Conservation (phyloP, 2,329 filamentous ascomycete genomes). For the Shiraia bambusicola region DNA sequence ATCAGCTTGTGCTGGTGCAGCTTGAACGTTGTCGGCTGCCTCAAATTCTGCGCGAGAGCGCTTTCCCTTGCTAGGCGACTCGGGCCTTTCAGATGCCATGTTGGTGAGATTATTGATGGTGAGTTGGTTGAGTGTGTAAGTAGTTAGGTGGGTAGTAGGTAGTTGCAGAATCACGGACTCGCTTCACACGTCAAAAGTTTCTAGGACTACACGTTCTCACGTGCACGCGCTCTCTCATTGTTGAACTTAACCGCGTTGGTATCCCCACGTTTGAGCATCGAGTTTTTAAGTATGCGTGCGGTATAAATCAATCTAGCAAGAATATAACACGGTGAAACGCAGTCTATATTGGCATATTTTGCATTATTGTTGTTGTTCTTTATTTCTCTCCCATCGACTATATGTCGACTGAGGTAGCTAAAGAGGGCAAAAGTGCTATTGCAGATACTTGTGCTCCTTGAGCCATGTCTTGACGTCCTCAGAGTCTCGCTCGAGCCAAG, state of each 20-base stretch:
- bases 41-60: constrained; percentile 32
- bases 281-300: no score
- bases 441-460: constrained; percentile 64
- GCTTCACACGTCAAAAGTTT: constrained; percentile 10
- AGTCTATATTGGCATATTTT: neutral
- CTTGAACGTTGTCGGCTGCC: constrained; percentile 12
- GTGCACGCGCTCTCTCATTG: constrained; percentile 7
- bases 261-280: no score
- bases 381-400: constrained; percentile 1
- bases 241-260: no score
- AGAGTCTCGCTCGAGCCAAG: constrained; percentile 75
- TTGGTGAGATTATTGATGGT: constrained; percentile 4
- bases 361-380: neutral
- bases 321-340: no score
- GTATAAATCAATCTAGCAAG: no score
- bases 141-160: no score
- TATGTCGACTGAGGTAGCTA: neutral
- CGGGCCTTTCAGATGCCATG: constrained; percentile 18
- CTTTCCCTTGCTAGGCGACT: constrained; percentile 28
- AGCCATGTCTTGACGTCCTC: constrained; percentile 75
- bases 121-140: no score
- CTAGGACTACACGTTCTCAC: constrained; percentile 16
- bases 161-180: neutral
- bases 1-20: constrained; percentile 11
- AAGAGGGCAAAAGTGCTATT: constrained; percentile 15